phyloP scores from a whole-genome alignment of 345 rosid genomes.

The Eucalyptus urophylla region DNA sequence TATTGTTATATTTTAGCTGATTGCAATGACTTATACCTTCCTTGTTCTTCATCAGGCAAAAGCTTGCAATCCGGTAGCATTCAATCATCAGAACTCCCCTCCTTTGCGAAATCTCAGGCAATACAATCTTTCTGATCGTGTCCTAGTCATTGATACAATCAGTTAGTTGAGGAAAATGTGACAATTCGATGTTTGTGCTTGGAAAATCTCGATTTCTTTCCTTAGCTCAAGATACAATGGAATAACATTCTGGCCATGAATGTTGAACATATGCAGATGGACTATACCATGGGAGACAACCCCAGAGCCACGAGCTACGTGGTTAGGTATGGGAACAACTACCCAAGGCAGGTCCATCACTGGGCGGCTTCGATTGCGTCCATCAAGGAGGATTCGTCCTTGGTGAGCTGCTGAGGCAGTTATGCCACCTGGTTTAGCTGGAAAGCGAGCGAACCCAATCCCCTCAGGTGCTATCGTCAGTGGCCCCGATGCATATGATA shows the following conservation, averaged over 20 bases:
- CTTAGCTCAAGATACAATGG: not conserved
- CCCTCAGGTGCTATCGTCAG: slow-evolving; percentile 88
- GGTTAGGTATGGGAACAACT: slow-evolving; percentile 95
- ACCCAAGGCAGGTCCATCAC: slow-evolving; percentile 82
- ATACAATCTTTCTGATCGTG: not conserved
- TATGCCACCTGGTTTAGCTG: slow-evolving; percentile 80
- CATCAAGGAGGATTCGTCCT: slow-evolving; percentile 39
- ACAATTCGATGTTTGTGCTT: not conserved
- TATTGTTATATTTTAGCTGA: no score
- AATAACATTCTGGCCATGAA: not conserved
- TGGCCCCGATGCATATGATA: slow-evolving; percentile 89
- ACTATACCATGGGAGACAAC: slow-evolving; percentile 93
- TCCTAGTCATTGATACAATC: not conserved
- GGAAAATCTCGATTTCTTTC: not conserved
- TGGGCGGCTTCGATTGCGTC: slow-evolving; percentile 89
- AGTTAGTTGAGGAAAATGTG: not conserved
- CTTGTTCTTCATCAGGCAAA: slow-evolving; percentile 38
- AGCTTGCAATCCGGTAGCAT: slow-evolving; percentile 46
- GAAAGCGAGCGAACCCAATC: slow-evolving; percentile 71
- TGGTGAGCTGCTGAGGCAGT: slow-evolving; percentile 84
- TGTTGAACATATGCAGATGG: slow-evolving; percentile 29
- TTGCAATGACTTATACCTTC: no score
- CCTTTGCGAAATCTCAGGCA: slow-evolving; percentile 86
- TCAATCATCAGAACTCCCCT: slow-evolving; percentile 45
- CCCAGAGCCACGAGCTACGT: slow-evolving; percentile 91